Evolutionary conservation across 768 basidiomycete genomes (phyloP), one percentile per base, ranked within the genome.

Genomic region (Thelephora aurantiotincta): DNA sequence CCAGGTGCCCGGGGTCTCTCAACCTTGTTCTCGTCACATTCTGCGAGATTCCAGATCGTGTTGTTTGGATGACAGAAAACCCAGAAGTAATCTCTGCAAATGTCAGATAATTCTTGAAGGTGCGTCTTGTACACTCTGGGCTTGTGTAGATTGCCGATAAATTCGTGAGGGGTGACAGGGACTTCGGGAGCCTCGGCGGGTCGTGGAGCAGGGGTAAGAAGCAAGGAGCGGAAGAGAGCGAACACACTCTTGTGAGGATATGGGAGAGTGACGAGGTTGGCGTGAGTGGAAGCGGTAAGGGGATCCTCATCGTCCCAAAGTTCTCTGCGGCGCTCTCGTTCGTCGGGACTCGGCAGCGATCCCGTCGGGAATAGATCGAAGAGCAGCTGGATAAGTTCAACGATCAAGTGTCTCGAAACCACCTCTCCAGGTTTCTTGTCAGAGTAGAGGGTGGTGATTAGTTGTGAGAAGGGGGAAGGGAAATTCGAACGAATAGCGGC

Each of bases 341-440:
- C 62, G 5, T 72, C 68, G 19, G 66, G 61, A 5, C 75, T 72
- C 2, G 84, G 80, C 11, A 85, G 71, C 2, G 80, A 71, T 0
- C 80, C 75, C 2, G 73, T 56, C 2, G 91, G 90, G 57, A 90
- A 97, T 13, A 98, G 65, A 2, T 97, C 92, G 57, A 93, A 94
- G 6, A 97, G 69, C 48, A 84, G 71, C n/a, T 82, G 69, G 43
- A 97, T 69, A 13, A 99, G 68, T 46, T 98, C 96, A 37, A 86
- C 67, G 34, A 99, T 93, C 48, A 97, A 75, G 57, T 93, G 90
- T 33, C 93, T 79, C 4, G 88, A 83, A 3, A 80, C 76, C 7
- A 98, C 71, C 35, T 99, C 96, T 38, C 96, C 96, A 0, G 96
- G 96, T 60, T 93, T 96, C 70, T 98, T 98, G 69, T 98, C 94